These are phyloP conservation scores for Chaetomidium leptoderma DNA, from an alignment of 495 filamentous ascomycete genomes.

Conservation along the genomic window DNA sequence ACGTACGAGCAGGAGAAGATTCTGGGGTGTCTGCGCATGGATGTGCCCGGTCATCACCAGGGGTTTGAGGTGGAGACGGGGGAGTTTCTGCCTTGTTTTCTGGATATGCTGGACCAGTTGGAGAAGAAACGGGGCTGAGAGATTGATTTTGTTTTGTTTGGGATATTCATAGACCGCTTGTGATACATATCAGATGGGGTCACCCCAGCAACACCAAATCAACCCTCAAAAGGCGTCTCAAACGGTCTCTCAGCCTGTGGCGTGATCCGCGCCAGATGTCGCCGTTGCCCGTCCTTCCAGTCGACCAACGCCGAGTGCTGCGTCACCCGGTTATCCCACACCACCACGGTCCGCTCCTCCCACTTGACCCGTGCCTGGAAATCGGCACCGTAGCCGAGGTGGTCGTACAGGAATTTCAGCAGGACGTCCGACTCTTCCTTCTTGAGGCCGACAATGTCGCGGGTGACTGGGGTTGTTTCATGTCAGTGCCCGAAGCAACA, in stretches of 20 bases:
- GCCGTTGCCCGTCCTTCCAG: conserved; percentile 71
- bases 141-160: too few relatives aligned
- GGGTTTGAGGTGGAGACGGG: too few relatives aligned
- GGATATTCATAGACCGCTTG: too few relatives aligned
- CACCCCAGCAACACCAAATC: conserved; percentile 8
- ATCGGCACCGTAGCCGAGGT: conserved; percentile 75
- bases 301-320: conserved; percentile 74
- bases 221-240: conserved; percentile 60
- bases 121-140: too few relatives aligned
- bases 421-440: conserved; percentile 74
- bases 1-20: too few relatives aligned
- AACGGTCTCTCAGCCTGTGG: conserved; percentile 75
- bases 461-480: conserved; percentile 59
- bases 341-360: conserved; percentile 76
- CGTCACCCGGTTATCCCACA: conserved; percentile 86
- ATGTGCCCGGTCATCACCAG: too few relatives aligned
- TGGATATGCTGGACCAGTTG: too few relatives aligned
- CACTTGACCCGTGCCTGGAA: conserved; percentile 87
- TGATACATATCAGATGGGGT: too few relatives aligned
- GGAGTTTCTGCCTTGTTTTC: too few relatives aligned
- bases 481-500: background rate
- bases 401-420: conserved; percentile 84
- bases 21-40: too few relatives aligned
- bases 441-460: conserved; percentile 68
- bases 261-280: conserved; percentile 79